phyloP scores from a whole-genome alignment of 805 yeast species.

The Lipomyces orientalis region DNA sequence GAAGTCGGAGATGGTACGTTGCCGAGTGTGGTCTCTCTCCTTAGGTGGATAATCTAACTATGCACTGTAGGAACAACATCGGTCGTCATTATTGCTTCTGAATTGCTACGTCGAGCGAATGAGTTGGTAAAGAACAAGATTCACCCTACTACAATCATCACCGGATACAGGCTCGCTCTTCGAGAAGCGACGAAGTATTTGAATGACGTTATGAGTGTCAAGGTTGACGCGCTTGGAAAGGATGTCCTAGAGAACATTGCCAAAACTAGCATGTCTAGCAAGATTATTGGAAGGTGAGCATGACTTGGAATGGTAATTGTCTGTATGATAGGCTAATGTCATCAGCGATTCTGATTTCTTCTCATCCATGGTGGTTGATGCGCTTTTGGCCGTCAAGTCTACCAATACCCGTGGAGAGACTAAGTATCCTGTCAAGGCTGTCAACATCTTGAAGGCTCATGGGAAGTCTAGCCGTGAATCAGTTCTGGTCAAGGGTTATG shows the following conservation, averaged over 20 bases:
- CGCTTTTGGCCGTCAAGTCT: slow-evolving; percentile 93
- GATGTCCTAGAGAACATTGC: slow-evolving; percentile 90
- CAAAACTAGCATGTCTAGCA: slow-evolving; percentile 95
- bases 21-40: neutral
- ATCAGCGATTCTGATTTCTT: slow-evolving; percentile 83
- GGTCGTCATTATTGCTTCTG: slow-evolving; percentile 95
- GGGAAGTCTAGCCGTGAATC: slow-evolving; percentile 93
- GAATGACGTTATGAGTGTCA: slow-evolving; percentile 78
- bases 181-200: slow-evolving; percentile 89
- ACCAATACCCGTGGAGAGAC: slow-evolving; percentile 84
- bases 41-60: neutral
- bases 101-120: slow-evolving; percentile 87
- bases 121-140: slow-evolving; percentile 90
- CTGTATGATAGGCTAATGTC: neutral
- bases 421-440: slow-evolving; percentile 96
- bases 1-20: slow-evolving; percentile 92
- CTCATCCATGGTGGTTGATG: slow-evolving; percentile 88
- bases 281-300: slow-evolving; percentile 73
- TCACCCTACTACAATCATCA: slow-evolving; percentile 97
- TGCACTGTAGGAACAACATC: slow-evolving; percentile 67
- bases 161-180: slow-evolving; percentile 92
- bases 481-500: slow-evolving; percentile 87
- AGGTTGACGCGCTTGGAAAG: slow-evolving; percentile 78
- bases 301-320: neutral
- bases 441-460: slow-evolving; percentile 92